Base-by-base conservation (phyloP, 148 eudicot species). In the Spergularia marina region DNA sequence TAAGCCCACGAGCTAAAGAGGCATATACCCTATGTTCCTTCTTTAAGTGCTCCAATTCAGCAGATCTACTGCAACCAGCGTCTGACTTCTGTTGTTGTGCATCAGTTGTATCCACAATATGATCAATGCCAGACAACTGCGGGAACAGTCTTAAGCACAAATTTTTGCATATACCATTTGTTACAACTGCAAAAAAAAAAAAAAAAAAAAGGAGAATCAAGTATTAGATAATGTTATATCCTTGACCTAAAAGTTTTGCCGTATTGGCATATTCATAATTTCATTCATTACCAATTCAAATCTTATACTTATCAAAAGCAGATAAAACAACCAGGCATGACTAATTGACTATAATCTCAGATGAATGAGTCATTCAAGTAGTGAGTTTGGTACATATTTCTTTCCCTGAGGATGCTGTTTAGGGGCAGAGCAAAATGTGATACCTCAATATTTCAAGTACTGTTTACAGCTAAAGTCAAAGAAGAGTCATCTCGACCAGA, bases 91-190 rank as follows among this genome's bases (percentile, higher is more conserved):
- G 71, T 8, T 12, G 64, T 41, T 18, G 58, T 51, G 12, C 74
- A 59, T 41, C 58, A 79, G 67, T 81, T 30, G 68, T 36, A 58
- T 86, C 81, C 36, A 76, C 73, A 39, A 82, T 76, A 80, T 36
- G 55, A 44, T 77, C 79, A 78, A 92, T 72, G 47, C 74, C 79
- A 65, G 87, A 84, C 39, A 91, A 72, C 68, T 86, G 92, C 1
- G 98, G 97, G 72, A 85, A 91, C 60, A 68, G 52, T 84, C 57
- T 85, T 65, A 91, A 58, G 78, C 92, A 91, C 44, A 91, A 68
- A 75, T 86, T 85, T 85, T 89, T 93, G 77, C 87, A 88, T 56
- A 91, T 78, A 61, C 87, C 90, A 83, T 86, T 86, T 25, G 83
- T 49, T 78, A 89, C 76, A 74, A 91, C 98, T 93, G 93, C 86